Conservation (phyloP, 2,329 filamentous ascomycete species). For the Exophiala viscosa region DNA sequence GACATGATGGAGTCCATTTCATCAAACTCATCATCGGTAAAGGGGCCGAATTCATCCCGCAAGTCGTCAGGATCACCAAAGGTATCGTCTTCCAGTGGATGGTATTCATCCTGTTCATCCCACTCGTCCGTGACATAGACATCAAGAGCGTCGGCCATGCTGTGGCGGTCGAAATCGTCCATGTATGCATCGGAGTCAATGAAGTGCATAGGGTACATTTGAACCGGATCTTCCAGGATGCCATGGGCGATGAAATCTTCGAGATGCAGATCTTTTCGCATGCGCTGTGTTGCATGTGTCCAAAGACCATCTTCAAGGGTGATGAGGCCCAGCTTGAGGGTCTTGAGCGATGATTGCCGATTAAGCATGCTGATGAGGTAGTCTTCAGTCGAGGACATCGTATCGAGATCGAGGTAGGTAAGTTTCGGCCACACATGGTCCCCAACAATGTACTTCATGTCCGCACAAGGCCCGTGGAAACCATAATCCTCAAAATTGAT, state of each 20-base stretch:
- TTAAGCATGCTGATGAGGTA: slow-evolving; percentile 19
- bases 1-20: background rate
- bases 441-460: slow-evolving; percentile 16
- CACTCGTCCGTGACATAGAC: slow-evolving; percentile 18
- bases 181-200: slow-evolving; percentile 19
- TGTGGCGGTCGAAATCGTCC: slow-evolving; percentile 11
- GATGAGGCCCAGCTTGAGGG: slow-evolving; percentile 20
- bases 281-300: slow-evolving; percentile 14
- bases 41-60: slow-evolving; percentile 19
- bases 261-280: slow-evolving; percentile 21
- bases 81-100: slow-evolving; percentile 18
- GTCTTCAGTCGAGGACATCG: slow-evolving; percentile 20
- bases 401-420: slow-evolving; percentile 22
- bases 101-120: slow-evolving; percentile 9
- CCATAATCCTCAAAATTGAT: slow-evolving; percentile 27
- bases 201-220: slow-evolving; percentile 23
- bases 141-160: slow-evolving; percentile 19
- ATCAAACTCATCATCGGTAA: slow-evolving; percentile 9
- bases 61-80: slow-evolving; percentile 21
- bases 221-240: slow-evolving; percentile 21
- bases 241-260: slow-evolving; percentile 17
- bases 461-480: slow-evolving; percentile 14
- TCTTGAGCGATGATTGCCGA: slow-evolving; percentile 20
- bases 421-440: slow-evolving; percentile 21
- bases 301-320: slow-evolving; percentile 20